phyloP scores from a whole-genome alignment of 1,139 yeast genomes.

The Zygosaccharomyces pseudobailii region DNA sequence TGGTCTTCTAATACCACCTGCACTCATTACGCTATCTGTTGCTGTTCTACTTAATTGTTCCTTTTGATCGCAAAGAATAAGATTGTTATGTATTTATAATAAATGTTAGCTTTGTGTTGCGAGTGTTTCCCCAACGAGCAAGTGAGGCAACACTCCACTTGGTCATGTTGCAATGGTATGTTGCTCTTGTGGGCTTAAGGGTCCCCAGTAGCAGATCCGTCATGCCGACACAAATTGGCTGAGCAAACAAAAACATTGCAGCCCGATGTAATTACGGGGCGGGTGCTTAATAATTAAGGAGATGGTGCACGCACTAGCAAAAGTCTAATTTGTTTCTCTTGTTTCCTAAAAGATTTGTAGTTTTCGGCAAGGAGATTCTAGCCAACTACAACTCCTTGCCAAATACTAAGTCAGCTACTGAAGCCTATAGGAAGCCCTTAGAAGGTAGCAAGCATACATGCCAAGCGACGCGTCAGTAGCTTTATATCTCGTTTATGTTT shows the following conservation, averaged over 20 bases:
- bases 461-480: too few species aligned
- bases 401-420: too few species aligned
- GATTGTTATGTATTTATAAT: background rate
- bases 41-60: too few species aligned
- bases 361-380: background rate
- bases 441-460: background rate
- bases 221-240: background rate
- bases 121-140: background rate
- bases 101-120: background rate
- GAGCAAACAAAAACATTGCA: background rate
- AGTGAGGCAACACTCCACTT: background rate
- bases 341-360: background rate
- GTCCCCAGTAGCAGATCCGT: background rate
- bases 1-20: constrained; percentile 33
- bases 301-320: background rate
- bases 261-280: background rate
- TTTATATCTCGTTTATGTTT: too few species aligned
- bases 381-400: too few species aligned
- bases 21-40: constrained; percentile 11
- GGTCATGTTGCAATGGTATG: background rate
- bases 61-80: background rate
- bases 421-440: too few species aligned
- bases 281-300: background rate
- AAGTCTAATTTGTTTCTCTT: background rate
- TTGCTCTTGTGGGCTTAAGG: background rate